These are phyloP conservation scores for Marasmius tenuissimus DNA, from an alignment of 1,284 basidiomycete species.

Conservation along the genomic window DNA sequence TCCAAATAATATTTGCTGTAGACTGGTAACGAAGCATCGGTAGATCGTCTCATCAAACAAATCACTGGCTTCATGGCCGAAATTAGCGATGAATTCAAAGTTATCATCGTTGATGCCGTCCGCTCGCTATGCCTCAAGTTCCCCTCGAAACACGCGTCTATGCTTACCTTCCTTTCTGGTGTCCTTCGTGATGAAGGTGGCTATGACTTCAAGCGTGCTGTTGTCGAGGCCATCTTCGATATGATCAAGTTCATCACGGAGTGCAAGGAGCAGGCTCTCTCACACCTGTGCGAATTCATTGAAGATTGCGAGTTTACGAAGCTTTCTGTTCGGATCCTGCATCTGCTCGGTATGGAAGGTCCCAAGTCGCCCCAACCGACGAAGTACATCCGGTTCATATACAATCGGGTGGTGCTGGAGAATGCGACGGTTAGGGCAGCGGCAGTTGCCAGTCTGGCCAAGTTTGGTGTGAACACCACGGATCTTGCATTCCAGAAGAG, in stretches of 20 bases:
- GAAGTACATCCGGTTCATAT: constrained; percentile 99
- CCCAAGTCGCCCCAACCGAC: constrained; percentile 94
- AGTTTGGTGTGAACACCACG: constrained; percentile 90
- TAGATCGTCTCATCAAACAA: constrained; percentile 99
- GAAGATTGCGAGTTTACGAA: constrained; percentile 99
- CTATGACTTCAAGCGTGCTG: constrained; percentile 99
- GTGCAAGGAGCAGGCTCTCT: constrained; percentile 94
- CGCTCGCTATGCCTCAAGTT: constrained; percentile 99
- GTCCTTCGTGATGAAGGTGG: constrained; percentile 97
- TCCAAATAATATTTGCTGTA: constrained; percentile 22
- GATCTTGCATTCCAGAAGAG: constrained; percentile 84
- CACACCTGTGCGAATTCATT: constrained; percentile 99
- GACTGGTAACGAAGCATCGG: constrained; percentile 99
- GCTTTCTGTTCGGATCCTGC: constrained; percentile 94
- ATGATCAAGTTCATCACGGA: constrained; percentile 99
- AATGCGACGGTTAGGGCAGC: constrained; percentile 98
- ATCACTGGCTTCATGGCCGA: constrained; percentile 99
- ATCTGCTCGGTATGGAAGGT: constrained; percentile 94
- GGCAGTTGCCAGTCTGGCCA: constrained; percentile 92
- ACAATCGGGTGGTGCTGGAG: constrained; percentile 98
- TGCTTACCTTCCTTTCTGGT: constrained; percentile 93
- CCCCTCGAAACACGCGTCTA: constrained; percentile 92
- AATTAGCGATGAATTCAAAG: constrained; percentile 99
- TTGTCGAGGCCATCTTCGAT: constrained; percentile 99
- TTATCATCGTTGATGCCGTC: constrained; percentile 98